phyloP scores from a whole-genome alignment of 345 rosid genomes.

The Theobroma cacao region DNA sequence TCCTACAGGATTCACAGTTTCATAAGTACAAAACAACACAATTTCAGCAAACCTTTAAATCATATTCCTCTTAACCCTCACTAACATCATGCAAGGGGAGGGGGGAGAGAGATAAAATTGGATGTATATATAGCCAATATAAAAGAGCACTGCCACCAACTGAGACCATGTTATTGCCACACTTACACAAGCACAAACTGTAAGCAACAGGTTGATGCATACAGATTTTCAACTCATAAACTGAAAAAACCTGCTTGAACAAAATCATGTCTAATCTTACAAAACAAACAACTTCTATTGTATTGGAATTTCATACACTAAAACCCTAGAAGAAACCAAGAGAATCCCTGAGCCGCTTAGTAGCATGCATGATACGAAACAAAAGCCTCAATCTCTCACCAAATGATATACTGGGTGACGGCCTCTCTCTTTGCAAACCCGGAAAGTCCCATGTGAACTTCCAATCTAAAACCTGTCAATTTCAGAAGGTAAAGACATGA shows the following conservation, averaged over 20 bases:
- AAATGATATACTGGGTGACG: neutral
- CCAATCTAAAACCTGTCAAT: neutral
- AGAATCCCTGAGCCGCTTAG: neutral
- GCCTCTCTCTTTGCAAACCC: neutral
- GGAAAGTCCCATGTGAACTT: neutral
- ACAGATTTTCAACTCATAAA: constrained; percentile 8
- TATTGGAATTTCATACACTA: constrained; percentile 4
- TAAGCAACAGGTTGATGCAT: neutral
- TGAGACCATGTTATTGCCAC: neutral
- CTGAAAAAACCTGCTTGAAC: neutral
- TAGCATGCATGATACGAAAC: neutral
- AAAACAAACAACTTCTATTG: constrained; percentile 11
- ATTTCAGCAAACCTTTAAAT: neutral
- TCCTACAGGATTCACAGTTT: neutral
- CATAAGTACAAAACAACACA: neutral
- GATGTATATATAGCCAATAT: neutral
- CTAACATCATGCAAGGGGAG: neutral
- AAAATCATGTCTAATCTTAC: constrained; percentile 13
- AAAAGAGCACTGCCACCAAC: neutral
- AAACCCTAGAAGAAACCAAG: neutral
- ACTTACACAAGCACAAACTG: neutral
- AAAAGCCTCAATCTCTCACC: neutral
- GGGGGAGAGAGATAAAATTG: neutral
- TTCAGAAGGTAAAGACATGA: neutral
- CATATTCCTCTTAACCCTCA: too few species aligned